Base-by-base conservation (phyloP, 1,284 basidiomycete genomes). In the Ganoderma boninense region DNA sequence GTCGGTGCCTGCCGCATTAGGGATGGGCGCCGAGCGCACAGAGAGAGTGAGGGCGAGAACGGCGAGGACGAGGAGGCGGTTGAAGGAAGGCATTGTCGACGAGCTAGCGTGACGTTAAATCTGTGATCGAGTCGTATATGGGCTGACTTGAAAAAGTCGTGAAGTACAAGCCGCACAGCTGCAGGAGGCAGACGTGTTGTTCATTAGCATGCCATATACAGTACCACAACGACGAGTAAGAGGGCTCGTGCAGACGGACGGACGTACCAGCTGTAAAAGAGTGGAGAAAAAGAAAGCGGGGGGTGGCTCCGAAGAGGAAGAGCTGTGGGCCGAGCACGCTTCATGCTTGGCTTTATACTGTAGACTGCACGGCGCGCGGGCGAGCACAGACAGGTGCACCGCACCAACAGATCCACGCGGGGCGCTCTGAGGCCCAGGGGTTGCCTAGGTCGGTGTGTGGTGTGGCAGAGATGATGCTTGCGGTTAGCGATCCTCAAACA, bases 1-100 rank as follows among this genome's bases (percentile, higher is more conserved):
- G 23, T 52, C 49, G 3, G 49, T 52, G 49, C 49, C 49, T 4
- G 49, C 49, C 23, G 49, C 23, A 52, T 52, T 52, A 23, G 49
- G 49, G 23, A 52, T 26, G 23, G 49, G 49, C 11, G 49, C 49
- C 23, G 49, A 52, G 23, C 5, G n/a, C 23, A 26, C 49, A 23
- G 49, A 52, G 49, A 52, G 11, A 23, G 49, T 52, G 49, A 52
- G 49, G 49, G 49, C 49, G 23, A 52, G 23, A 23, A 52, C 49
- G 23, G 49, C 49, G 49, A 52, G 49, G 49, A 52, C 49, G 23
- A 52, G 49, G 49, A 52, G 49, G 49, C 49, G 49, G 49, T 52
- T 52, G 23, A 52, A 52, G 23, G 49, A 52, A 52, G 49, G 49
- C 49, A 52, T 52, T 52, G 49, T 52, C 49, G 49, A 52, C 49